Conservation (phyloP, 2,329 filamentous ascomycete genomes). For the Xylariales sp. region DNA sequence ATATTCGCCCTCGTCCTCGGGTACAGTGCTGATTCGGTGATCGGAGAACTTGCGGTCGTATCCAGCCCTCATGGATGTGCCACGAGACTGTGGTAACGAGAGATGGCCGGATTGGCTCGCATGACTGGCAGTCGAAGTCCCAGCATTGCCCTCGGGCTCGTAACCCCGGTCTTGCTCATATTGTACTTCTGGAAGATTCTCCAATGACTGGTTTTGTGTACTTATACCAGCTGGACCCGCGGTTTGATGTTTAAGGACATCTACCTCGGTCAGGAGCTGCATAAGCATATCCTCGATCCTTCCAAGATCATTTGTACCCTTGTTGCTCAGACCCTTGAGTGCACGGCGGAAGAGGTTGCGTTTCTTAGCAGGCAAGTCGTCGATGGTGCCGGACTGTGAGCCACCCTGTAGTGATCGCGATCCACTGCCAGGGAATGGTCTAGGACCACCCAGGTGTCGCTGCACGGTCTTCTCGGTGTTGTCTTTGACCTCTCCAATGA, state of each 20-base stretch:
- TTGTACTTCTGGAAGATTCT: slow-evolving; percentile 58
- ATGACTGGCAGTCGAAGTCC: slow-evolving; percentile 67
- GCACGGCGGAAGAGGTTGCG: slow-evolving; percentile 92
- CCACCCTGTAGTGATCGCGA: slow-evolving; percentile 55
- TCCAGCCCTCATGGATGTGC: slow-evolving; percentile 36
- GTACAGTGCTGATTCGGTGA: slow-evolving; percentile 85
- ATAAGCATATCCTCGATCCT: slow-evolving; percentile 91
- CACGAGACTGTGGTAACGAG: slow-evolving; percentile 53
- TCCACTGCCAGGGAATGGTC: slow-evolving; percentile 68
- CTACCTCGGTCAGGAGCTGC: slow-evolving; percentile 87
- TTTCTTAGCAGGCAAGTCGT: slow-evolving; percentile 67
- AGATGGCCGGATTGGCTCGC: slow-evolving; percentile 73
- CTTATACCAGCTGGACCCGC: slow-evolving; percentile 33
- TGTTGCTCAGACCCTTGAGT: slow-evolving; percentile 83
- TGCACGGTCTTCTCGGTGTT: slow-evolving; percentile 83
- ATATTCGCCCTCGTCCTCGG: slow-evolving; percentile 75
- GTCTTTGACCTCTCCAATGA: slow-evolving; percentile 81
- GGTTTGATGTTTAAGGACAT: slow-evolving; percentile 66
- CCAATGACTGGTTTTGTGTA: slow-evolving; percentile 60
- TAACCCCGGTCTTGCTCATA: slow-evolving; percentile 71
- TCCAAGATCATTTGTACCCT: slow-evolving; percentile 80
- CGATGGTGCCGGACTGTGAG: slow-evolving; percentile 50
- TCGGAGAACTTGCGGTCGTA: slow-evolving; percentile 60
- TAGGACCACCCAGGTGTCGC: slow-evolving; percentile 77
- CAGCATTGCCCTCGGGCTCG: slow-evolving; percentile 76